These are phyloP conservation scores for Leishmania martiniquensis DNA, from an alignment of 208 protist genomes.

Conservation along the genomic window DNA sequence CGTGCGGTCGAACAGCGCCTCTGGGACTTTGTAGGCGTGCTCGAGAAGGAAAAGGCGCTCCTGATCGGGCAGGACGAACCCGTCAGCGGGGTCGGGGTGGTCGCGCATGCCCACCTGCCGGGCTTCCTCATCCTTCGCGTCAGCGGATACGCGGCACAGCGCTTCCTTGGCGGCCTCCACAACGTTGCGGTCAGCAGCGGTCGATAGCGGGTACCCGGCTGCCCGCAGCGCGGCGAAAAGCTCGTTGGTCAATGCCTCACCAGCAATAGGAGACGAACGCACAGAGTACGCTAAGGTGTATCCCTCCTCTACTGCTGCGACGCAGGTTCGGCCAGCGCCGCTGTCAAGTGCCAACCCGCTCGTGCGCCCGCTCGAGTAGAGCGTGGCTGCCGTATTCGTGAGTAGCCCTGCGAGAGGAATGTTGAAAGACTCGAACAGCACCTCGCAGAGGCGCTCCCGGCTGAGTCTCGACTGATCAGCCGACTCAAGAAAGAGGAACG, in stretches of 20 bases:
- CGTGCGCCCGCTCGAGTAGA: constrained; percentile 97
- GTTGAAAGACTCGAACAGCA: constrained; percentile 98
- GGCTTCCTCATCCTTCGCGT: constrained; percentile 29
- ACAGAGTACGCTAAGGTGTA: constrained; percentile 85
- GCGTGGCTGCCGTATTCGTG: constrained; percentile 93
- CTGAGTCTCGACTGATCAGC: constrained; percentile 94
- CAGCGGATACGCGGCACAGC: constrained; percentile 68
- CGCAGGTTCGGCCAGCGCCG: constrained; percentile 98
- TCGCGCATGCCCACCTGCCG: constrained; percentile 4
- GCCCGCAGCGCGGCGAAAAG: constrained; percentile 56
- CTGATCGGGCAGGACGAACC: constrained; percentile 90
- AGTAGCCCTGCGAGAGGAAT: constrained; percentile 94
- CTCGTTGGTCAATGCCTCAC: constrained; percentile 81
- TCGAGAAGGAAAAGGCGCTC: constrained; percentile 83
- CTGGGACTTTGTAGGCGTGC: constrained; percentile 79
- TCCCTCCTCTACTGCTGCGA: constrained; percentile 98
- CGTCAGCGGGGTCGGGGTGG: constrained; percentile 14
- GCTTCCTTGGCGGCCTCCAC: constrained; percentile 86
- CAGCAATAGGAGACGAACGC: constrained; percentile 64
- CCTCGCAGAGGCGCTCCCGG: constrained; percentile 93
- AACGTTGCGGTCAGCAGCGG: constrained; percentile 49
- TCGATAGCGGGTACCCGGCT: constrained; percentile 93
- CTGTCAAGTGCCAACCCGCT: constrained; percentile 99
- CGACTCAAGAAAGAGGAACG: constrained; percentile 97
- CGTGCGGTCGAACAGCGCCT: constrained; percentile 83